Percentiles rank a stretch among this genome's conserved stretches.
Evolutionary conservation across 1,284 basidiomycete species (phyloP).

Genomic region (Naganishia sp.): DNA sequence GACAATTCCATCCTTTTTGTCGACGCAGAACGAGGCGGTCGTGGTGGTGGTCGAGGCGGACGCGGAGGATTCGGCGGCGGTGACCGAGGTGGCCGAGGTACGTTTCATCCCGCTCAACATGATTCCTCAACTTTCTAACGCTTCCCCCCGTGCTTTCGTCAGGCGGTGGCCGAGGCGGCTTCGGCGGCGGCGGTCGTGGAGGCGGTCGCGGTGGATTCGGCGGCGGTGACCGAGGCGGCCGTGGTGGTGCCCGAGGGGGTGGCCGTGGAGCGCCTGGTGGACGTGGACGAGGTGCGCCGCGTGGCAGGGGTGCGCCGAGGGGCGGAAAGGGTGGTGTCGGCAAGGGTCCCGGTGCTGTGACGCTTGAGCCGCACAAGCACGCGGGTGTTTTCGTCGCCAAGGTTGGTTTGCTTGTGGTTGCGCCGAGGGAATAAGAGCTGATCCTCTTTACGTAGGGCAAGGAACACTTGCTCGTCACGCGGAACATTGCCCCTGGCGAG

Average conservation of each 20-base stretch:
- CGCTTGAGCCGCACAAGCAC: conserved; percentile 95
- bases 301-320: conserved; percentile 44
- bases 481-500: conserved; percentile 96
- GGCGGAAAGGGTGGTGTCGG: conserved; percentile 60
- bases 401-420: conserved; percentile 52
- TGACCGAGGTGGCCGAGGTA: conserved; percentile 5
- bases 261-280: conserved; percentile 36
- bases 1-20: background rate
- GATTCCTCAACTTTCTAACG: background rate
- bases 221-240: conserved; percentile 44
- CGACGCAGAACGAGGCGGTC: conserved; percentile 32
- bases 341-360: conserved; percentile 74
- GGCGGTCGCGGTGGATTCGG: conserved; percentile 44
- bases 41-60: conserved; percentile 33
- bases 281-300: conserved; percentile 42
- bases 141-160: background rate
- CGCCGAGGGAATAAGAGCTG: background rate
- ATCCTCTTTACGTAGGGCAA: conserved; percentile 57
- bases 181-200: conserved; percentile 49
- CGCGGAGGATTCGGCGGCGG: conserved; percentile 41
- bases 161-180: conserved; percentile 32
- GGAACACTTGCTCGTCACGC: conserved; percentile 95
- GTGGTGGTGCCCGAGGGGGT: conserved; percentile 44
- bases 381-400: conserved; percentile 90
- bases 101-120: background rate